phyloP scores from a whole-genome alignment of 768 basidiomycete species.

The Xerocomellus chrysenteron region DNA sequence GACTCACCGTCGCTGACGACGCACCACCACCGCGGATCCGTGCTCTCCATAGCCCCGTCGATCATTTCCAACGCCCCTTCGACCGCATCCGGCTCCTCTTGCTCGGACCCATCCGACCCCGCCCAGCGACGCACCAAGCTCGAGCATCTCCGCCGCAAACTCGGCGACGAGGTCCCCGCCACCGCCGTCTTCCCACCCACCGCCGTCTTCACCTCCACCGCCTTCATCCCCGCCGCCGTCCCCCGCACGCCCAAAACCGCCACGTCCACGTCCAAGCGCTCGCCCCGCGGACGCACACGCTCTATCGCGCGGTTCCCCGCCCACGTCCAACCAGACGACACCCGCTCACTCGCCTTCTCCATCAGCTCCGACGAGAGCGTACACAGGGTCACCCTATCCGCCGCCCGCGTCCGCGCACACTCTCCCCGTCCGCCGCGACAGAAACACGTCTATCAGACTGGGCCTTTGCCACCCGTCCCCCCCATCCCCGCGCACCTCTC shows the following conservation, averaged over 20 bases:
- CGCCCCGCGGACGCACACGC: conserved; percentile 1
- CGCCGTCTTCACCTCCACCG: neutral
- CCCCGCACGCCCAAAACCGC: conserved; percentile 6
- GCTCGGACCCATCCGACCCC: conserved; percentile 32
- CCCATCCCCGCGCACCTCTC: conserved; percentile 18
- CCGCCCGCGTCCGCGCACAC: conserved; percentile 14
- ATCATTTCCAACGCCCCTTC: conserved; percentile 19
- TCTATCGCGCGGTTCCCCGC: neutral
- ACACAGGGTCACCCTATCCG: conserved; percentile 22
- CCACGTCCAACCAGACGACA: conserved; percentile 17
- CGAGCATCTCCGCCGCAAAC: conserved; percentile 57
- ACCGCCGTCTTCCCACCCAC: conserved; percentile 53
- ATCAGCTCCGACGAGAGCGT: conserved; percentile 29
- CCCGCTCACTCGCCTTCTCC: conserved; percentile 24
- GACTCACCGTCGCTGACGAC: conserved; percentile 6
- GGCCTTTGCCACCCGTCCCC: conserved; percentile 28
- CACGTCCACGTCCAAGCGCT: neutral
- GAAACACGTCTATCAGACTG: conserved; percentile 17
- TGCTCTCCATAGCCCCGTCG: conserved; percentile 20
- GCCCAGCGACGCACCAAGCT: conserved; percentile 55
- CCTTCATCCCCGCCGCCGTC: conserved; percentile 25
- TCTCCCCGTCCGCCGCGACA: conserved; percentile 11
- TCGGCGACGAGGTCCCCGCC: conserved; percentile 63
- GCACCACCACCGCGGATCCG: conserved; percentile 18
- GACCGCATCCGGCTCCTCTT: conserved; percentile 23